Conservation (phyloP, 116 monocot genomes). For the Papilionanthe hybrid region DNA sequence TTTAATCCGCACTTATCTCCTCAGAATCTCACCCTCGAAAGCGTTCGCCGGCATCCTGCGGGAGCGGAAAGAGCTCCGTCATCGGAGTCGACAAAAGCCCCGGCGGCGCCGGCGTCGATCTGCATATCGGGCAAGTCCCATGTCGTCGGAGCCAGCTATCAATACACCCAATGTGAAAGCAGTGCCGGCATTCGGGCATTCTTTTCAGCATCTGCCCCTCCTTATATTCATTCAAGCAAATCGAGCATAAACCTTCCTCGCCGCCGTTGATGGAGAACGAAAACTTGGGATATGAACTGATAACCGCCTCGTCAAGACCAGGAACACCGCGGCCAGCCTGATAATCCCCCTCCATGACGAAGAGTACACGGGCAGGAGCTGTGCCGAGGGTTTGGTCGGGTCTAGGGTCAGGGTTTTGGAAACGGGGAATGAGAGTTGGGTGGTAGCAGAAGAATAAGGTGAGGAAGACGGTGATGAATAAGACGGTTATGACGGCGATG, state of each 20-base stretch:
- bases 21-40: too few species aligned
- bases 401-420: neutral
- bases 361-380: neutral
- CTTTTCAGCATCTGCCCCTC: constrained; percentile 19
- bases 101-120: constrained; percentile 13
- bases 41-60: too few species aligned
- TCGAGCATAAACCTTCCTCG: constrained; percentile 13
- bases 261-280: neutral
- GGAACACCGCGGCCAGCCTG: neutral
- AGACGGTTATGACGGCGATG: constrained; percentile 29
- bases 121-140: constrained; percentile 33
- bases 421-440: constrained; percentile 7
- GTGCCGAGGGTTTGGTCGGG: neutral
- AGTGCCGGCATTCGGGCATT: constrained; percentile 24
- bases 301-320: constrained; percentile 13
- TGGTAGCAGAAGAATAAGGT: constrained; percentile 41
- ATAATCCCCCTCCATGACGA: neutral
- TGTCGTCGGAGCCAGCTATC: constrained; percentile 29
- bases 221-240: constrained; percentile 23
- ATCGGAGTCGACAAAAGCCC: too few species aligned
- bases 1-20: too few species aligned
- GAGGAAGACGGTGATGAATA: constrained; percentile 37
- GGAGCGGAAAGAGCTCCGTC: too few species aligned
- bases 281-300: constrained; percentile 17
- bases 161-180: constrained; percentile 24